Evolutionary conservation across 1,284 basidiomycete genomes (phyloP), one percentile per base, ranked within the genome.

Genomic region (Rhodotorula sp.): DNA sequence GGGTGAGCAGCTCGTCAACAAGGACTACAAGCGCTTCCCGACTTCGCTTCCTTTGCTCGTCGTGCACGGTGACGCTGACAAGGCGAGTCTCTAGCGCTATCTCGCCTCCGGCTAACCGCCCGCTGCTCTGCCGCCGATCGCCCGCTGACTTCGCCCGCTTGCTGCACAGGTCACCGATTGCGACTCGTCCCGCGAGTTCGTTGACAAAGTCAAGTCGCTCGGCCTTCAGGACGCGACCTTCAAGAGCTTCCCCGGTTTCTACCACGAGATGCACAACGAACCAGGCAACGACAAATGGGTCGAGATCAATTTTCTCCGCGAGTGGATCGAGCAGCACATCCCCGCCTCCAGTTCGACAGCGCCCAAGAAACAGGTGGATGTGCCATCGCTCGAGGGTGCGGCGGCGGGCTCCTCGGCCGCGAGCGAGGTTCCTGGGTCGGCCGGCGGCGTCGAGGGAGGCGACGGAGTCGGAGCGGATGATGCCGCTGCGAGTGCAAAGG

Each of bases 31-130:
- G 60, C 30, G 74, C 46, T 82, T 77, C 77, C 80, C 80, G 13
- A 67, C 73, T 20, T 53, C 67, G 10, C 70, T 80, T 27, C 80
- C 82, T 2, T 55, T 82, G 4, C 70, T 82, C 27, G 69, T 80
- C 60, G 71, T 78, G 7, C 82, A 82, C 64, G 82, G 82, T 15
- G 78, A 76, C 11, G 78, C 58, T 0, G 82, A 82, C 55, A 47
- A 34, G 44, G 20, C 29, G n/a, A 15, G 32, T 24, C 48, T 36
- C 19, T 8, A 34, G 5, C 39, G 13, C 36, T 39, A 13, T 39
- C 36, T 39, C 36, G 36, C 36, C 36, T 7, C 36, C 8, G 13
- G 36, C 15, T 36, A 4, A 17, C 32, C n/a, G 20, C 6, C 15
- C 48, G 10, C n/a, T 30, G 9, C 44, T 63, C 3, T 20, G 15